Conservation (phyloP, 352 stramenopile genomes). For the Poterioochromonas sp. region DNA sequence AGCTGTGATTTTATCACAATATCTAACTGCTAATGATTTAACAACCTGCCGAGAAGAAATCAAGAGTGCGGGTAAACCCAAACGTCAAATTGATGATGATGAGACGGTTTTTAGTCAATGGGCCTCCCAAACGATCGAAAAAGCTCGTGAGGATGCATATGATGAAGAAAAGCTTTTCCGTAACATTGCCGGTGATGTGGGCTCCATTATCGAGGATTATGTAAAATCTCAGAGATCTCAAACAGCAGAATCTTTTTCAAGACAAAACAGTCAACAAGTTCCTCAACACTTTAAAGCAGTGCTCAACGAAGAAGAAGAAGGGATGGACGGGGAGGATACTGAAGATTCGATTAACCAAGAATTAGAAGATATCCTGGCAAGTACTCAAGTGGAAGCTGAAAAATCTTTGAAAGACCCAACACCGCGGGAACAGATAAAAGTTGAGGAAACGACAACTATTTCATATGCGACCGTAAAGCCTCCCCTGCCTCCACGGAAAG, state of each 20-base stretch:
- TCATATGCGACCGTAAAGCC: neutral
- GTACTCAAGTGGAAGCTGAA: neutral
- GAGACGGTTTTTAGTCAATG: too few species aligned
- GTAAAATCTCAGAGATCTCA: neutral
- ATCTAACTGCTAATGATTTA: neutral
- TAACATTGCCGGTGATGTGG: neutral
- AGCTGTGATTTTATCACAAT: neutral
- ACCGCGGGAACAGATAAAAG: neutral
- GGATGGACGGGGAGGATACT: neutral
- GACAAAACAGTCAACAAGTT: neutral
- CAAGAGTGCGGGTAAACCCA: too few species aligned
- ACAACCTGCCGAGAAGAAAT: too few species aligned
- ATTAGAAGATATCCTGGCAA: neutral
- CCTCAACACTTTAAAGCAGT: neutral
- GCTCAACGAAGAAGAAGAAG: neutral
- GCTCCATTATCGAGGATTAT: constrained; percentile 3
- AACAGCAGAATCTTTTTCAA: neutral
- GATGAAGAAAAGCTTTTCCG: neutral
- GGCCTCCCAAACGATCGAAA: neutral
- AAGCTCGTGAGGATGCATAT: neutral
- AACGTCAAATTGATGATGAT: neutral
- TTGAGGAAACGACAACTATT: neutral
- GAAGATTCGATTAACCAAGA: neutral
- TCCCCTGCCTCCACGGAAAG: neutral
- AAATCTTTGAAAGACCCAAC: neutral